Evolutionary conservation across 257 asterid species (phyloP).

Genomic region (Coffea eugenioides): DNA sequence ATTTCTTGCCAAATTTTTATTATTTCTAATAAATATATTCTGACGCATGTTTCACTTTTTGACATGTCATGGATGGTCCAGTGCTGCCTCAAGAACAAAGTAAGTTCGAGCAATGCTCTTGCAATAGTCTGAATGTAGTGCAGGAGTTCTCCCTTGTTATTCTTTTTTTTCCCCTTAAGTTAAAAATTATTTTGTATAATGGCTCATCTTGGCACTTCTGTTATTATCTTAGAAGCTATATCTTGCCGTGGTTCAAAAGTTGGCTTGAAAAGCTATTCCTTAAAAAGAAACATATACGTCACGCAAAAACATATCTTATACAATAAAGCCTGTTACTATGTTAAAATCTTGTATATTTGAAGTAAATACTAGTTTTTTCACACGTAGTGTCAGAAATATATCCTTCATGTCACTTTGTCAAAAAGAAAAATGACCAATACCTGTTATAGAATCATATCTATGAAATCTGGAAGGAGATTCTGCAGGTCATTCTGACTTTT

Average conservation of each 20-base stretch:
- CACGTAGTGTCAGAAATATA: background rate
- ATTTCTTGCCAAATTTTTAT: background rate
- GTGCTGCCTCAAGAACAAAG: background rate
- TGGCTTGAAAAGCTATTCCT: background rate
- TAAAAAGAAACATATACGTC: no score
- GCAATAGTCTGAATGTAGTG: background rate
- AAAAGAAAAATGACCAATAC: background rate
- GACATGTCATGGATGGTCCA: background rate
- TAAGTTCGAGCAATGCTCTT: background rate
- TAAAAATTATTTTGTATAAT: background rate
- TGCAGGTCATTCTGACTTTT: background rate
- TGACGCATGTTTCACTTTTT: background rate
- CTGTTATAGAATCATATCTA: background rate
- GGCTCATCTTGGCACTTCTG: background rate
- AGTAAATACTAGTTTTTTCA: background rate
- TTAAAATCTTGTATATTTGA: background rate
- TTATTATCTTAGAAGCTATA: background rate
- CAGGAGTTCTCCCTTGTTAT: background rate
- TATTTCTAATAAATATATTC: background rate
- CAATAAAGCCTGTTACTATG: background rate
- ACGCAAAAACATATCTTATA: background rate
- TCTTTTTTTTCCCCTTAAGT: background rate
- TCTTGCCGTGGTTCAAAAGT: background rate
- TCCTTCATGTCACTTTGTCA: background rate
- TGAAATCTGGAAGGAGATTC: background rate